Evolutionary conservation across 148 eudicot species (phyloP).

Genomic region (Beta vulgaris): DNA sequence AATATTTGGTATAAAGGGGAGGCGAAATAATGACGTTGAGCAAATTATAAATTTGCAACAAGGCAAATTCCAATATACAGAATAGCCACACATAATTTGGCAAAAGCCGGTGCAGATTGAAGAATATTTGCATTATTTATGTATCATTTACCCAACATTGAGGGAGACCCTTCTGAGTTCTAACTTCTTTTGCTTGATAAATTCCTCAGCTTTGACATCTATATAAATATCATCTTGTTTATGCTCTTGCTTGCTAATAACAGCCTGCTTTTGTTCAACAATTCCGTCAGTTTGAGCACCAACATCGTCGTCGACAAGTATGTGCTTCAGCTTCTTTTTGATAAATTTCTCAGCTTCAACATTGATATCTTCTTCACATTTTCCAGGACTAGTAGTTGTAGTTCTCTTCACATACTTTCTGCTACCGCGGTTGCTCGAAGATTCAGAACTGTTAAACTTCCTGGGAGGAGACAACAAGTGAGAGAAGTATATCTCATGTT

Average conservation of each 20-base stretch:
- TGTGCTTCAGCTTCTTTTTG: conserved; percentile 11
- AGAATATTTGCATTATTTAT: not conserved
- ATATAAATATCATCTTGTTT: not conserved
- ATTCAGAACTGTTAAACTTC: not conserved
- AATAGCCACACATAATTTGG: too few relatives aligned
- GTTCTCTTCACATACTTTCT: not conserved
- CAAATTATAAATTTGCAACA: not conserved
- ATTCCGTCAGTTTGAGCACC: not conserved
- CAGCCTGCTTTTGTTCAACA: not conserved
- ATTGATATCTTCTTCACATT: not conserved
- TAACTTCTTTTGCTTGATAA: conserved; percentile 13
- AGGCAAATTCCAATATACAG: too few relatives aligned
- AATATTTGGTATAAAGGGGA: not conserved
- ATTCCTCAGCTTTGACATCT: conserved; percentile 5
- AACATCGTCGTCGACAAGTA: not conserved
- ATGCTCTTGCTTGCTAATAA: not conserved
- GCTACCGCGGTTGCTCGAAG: not conserved
- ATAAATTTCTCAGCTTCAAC: conserved; percentile 7
- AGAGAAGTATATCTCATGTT: conserved; percentile 5
- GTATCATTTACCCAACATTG: conserved; percentile 6
- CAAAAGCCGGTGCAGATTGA: not conserved
- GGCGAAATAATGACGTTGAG: not conserved
- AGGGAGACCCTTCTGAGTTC: not conserved
- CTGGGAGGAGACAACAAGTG: conserved; percentile 9
- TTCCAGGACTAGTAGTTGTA: not conserved